Evolutionary conservation across 1,139 yeast genomes (phyloP), one percentile per base, ranked within the genome.

Genomic region (Casaregolazyma suthepensis): DNA sequence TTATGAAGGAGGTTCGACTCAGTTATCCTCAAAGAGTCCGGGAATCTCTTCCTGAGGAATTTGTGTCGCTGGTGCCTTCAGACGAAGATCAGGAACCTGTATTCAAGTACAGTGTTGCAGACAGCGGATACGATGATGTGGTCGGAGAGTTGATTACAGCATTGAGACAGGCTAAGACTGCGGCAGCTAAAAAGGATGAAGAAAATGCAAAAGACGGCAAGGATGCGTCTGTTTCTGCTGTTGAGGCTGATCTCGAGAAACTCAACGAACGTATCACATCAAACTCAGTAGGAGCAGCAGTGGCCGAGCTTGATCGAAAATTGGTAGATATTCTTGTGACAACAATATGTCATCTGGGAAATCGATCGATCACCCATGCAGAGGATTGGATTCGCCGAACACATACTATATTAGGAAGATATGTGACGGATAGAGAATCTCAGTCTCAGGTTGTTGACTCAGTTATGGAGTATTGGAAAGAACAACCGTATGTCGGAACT

Each of bases 351-450:
- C 85, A 83, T 63, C 83, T 90, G 57, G 97, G 98, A 23, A 85
- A 89, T 48, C 80, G 98, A 66, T 90, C 98, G 0, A 78, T 91
- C 48, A 87, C 96, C 22, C 96, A 95, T 54, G 90, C 90, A 44
- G 84, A 83, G 52, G 82, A 82, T 61, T 83, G 87, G 66, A 75
- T 89, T 56, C 76, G 78, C 45, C 78, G 83, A 56, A 79, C 83
- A 52, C 70, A 75, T 40, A 75, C 75, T 46, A 76, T 82, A 54
- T 71, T 91, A 75, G 76, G 22, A 67, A 83, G 22, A 65, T 79
- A 37, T 18, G 19, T 35, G 29, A 48, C 19, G 10, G 75, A 48
- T 5, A 53, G 52, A 1, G 55, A 50, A 10, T 56, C 68, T 20
- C 66, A 66, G 43, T 60, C 64, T 5, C 66, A 65, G 40, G 61